Evolutionary conservation across 1,139 yeast species (phyloP), one percentile per base, ranked within the genome.

Genomic region (Geotrichum aggregatum): DNA sequence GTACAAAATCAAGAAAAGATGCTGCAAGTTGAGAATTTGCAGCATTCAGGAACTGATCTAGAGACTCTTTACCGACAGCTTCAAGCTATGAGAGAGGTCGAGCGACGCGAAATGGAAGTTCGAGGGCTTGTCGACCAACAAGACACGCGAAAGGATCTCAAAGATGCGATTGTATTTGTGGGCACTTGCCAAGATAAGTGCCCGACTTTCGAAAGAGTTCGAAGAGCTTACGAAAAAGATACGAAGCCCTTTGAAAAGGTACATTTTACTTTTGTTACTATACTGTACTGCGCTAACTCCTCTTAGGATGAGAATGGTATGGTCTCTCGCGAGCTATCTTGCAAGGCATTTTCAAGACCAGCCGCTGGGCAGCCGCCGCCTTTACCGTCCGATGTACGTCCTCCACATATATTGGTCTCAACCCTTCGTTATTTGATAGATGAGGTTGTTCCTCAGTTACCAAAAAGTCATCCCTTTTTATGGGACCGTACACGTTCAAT

Each of bases 301-400:
- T 28, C 26, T 30, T 45, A 53, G 56, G 56, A 49, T 1, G 45
- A 33, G 0, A 78, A 86, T 0, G 83, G 83, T n/a, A 76, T 73
- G 56, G 86, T 89, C 1, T 77, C 91, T 0, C 69, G 79, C 40
- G 66, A 67, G 1, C 74, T 76, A 45, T 97, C 98, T 0, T 80
- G 94, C 6, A 94, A 94, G 68, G 96, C 96, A 1, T 94, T 92
- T 66, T 87, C 96, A 33, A 75, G 99, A 60, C 98, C 99, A 0
- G 96, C 96, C 10, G 98, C 98, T 1, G 98, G 98, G 10, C 97
- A 94, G 61, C 96, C 97, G 0, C 98, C 98, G 3, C 96, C 98
- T 3, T 72, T 94, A 53, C 99, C 98, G 0, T 88, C 97, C 0
- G 98, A 94, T 66, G 99, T 94, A 1, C 76, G 99, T 58, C 96